A percentile compares a stretch with the other conserved stretches of the same genome.
Conservation (phyloP, 768 basidiomycete species). For the Suillus sp. region DNA sequence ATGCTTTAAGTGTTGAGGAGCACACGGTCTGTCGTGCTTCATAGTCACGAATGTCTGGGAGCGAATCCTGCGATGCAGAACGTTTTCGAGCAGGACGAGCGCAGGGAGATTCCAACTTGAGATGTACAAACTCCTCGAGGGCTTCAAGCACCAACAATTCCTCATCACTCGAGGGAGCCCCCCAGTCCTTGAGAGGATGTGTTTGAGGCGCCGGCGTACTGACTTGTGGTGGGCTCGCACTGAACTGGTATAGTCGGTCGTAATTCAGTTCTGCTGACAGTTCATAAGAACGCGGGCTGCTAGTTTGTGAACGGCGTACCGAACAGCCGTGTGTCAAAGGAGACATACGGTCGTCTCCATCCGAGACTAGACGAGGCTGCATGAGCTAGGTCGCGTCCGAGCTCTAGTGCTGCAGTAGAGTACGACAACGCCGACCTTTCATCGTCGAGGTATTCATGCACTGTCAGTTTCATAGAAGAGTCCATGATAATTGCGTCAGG, state of each 20-base stretch:
- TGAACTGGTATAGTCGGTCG: conserved; percentile 28
- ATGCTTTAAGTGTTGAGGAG: background rate
- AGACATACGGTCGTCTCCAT: conserved; percentile 24
- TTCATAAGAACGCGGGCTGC: conserved; percentile 5
- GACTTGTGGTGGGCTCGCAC: conserved; percentile 20
- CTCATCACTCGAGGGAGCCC: conserved; percentile 30
- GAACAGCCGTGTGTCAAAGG: background rate
- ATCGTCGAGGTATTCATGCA: conserved; percentile 26
- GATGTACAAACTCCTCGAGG: conserved; percentile 44
- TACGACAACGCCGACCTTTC: conserved; percentile 1
- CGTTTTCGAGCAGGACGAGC: background rate
- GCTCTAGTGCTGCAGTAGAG: conserved; percentile 16
- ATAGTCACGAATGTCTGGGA: background rate
- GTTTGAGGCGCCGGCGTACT: background rate
- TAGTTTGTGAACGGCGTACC: background rate
- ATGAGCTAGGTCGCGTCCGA: conserved; percentile 24
- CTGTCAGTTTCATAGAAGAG: conserved; percentile 15
- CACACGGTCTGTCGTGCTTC: conserved; percentile 15
- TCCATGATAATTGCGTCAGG: background rate
- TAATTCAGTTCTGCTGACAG: conserved; percentile 19
- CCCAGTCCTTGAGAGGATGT: conserved; percentile 43
- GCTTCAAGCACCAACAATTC: conserved; percentile 41
- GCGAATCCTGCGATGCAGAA: background rate
- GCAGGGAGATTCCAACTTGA: background rate
- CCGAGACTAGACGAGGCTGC: conserved; percentile 17